Conservation (phyloP, 805 yeast species). For the Isabelozyma rhagii region DNA sequence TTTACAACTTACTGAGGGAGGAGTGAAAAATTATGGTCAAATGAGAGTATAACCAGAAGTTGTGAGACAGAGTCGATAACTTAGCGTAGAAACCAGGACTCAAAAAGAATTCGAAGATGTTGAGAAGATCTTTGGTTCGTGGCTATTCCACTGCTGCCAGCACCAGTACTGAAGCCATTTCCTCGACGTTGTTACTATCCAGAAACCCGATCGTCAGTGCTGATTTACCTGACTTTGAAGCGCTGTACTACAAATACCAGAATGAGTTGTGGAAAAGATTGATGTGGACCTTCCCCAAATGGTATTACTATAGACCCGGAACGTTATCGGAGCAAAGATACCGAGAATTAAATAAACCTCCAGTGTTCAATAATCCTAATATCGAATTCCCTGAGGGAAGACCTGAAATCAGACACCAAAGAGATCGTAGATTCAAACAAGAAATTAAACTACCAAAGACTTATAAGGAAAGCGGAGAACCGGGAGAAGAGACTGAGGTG, state of each 20-base stretch:
- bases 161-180: slow-evolving; percentile 12
- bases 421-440: slow-evolving; percentile 86
- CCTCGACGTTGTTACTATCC: slow-evolving; percentile 63
- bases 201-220: slow-evolving; percentile 84
- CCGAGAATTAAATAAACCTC: slow-evolving; percentile 70
- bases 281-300: slow-evolving; percentile 97
- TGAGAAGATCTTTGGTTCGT: slow-evolving; percentile 6
- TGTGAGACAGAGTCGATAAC: neutral
- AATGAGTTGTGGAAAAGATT: slow-evolving; percentile 81
- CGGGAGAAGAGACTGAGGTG: slow-evolving; percentile 27
- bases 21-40: neutral
- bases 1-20: neutral
- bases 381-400: slow-evolving; percentile 79
- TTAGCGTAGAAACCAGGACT: neutral
- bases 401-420: slow-evolving; percentile 82
- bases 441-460: slow-evolving; percentile 71
- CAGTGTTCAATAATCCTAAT: slow-evolving; percentile 67
- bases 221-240: slow-evolving; percentile 68
- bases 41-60: neutral
- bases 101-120: neutral
- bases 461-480: slow-evolving; percentile 35
- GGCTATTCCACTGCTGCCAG: slow-evolving; percentile 10
- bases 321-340: slow-evolving; percentile 83
- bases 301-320: slow-evolving; percentile 87
- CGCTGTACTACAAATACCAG: slow-evolving; percentile 77